Evolutionary conservation across 495 filamentous ascomycete species (phyloP), one percentile per base, ranked within the genome.

Genomic region (Penicillium paxilli): DNA sequence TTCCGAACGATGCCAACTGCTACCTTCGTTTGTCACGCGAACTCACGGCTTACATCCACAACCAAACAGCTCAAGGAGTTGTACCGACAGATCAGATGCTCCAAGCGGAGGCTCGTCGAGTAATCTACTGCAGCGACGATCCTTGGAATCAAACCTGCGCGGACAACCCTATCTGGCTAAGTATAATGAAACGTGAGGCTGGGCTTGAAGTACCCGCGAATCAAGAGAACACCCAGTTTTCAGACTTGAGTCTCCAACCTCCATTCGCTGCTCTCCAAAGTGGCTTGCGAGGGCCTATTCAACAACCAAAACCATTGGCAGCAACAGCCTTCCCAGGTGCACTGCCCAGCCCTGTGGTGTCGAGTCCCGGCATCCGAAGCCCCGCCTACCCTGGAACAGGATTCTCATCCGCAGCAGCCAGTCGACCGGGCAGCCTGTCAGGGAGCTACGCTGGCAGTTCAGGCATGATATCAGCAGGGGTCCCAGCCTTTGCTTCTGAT

Each of bases 71-170:
- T 0, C 59, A 73, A 20, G 85, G 86, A 1, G 49, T 76, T 26
- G 67, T 80, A 33, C 84, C 83, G 5, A 79, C 77, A 24, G 86
- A 90, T 60, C 69, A 70, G 16, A 81, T 86, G 57, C 59, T 90
- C 28, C 86, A 89, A 66, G 73, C 71, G 16, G 75, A 87, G 62
- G 86, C 78, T 7, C 83, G 87, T 47, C 70, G 80, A 23, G 80
- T 87, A 51, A 81, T 89, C 52, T 89, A 87, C 64, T 82, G 81
- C 16, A 75, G 65, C 41, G 82, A 87, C 50, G 87, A 89, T 55
- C 75, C 77, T 17, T 90, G 85, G 85, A 88, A 89, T 51, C 86
- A 88, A 64, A 89, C 86, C 0, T 84, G 81, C 19, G 83, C 86
- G 6, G 87, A 90, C 57, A 85, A 90, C 51, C 70, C 72, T 3